These are phyloP conservation scores for Plasmodium vivax DNA, from an alignment of 169 alveolate species.

Conservation along the genomic window DNA sequence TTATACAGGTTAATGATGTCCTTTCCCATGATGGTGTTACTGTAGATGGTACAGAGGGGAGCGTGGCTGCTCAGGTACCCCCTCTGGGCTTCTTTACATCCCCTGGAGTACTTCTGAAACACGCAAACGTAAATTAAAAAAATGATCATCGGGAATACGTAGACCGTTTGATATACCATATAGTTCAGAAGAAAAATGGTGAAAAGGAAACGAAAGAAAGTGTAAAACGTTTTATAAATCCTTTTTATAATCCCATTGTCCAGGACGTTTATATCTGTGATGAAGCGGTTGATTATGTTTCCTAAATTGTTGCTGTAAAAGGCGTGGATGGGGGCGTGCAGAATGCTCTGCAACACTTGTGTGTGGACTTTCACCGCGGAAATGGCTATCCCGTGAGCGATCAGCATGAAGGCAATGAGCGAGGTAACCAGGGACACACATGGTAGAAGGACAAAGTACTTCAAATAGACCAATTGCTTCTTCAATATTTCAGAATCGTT, in stretches of 20 bases:
- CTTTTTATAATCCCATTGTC: conserved; percentile 80
- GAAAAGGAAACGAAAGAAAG: conserved; percentile 62
- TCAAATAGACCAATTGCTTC: neutral
- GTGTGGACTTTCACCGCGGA: conserved; percentile 78
- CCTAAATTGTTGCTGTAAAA: conserved; percentile 79
- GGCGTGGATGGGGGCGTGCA: conserved; percentile 79
- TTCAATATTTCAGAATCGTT: neutral
- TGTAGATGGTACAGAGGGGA: conserved; percentile 78
- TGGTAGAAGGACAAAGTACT: conserved; percentile 44
- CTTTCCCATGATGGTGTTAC: conserved; percentile 78
- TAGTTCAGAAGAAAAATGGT: conserved; percentile 52
- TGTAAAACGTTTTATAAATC: conserved; percentile 65
- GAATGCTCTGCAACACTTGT: conserved; percentile 64
- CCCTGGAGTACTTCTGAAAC: conserved; percentile 57
- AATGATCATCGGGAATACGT: conserved; percentile 39
- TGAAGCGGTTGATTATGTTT: conserved; percentile 77
- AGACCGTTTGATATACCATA: conserved; percentile 41
- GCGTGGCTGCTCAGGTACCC: conserved; percentile 75
- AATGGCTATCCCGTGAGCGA: conserved; percentile 60
- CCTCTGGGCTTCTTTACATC: conserved; percentile 83
- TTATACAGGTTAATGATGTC: conserved; percentile 72
- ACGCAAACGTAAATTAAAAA: conserved; percentile 30
- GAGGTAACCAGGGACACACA: conserved; percentile 35
- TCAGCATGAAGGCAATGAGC: conserved; percentile 21
- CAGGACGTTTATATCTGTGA: conserved; percentile 76